Conservation (phyloP, 1,139 yeast species). For the Candida sp. region DNA sequence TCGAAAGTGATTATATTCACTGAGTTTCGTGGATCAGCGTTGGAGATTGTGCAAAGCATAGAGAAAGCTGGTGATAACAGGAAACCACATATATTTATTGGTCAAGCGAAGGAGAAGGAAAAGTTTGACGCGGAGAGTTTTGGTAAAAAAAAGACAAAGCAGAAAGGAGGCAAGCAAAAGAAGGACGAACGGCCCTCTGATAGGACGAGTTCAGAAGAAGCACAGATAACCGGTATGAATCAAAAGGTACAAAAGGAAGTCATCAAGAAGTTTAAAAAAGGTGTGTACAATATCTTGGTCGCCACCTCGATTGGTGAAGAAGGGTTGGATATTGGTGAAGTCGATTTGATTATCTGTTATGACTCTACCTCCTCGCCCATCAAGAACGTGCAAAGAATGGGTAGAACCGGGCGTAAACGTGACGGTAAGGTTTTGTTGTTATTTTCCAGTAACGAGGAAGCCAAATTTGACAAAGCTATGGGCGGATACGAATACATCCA, state of each 20-base stretch:
- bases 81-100: slow-evolving; percentile 88
- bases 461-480: slow-evolving; percentile 84
- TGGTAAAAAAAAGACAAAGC: slow-evolving; percentile 24
- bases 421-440: slow-evolving; percentile 85
- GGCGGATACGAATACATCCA: slow-evolving; percentile 85
- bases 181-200: slow-evolving; percentile 18
- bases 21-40: slow-evolving; percentile 86
- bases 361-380: slow-evolving; percentile 96
- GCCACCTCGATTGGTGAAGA: slow-evolving; percentile 99
- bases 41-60: slow-evolving; percentile 78
- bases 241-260: slow-evolving; percentile 76
- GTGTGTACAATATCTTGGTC: slow-evolving; percentile 76
- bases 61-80: slow-evolving; percentile 43
- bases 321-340: slow-evolving; percentile 98
- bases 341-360: slow-evolving; percentile 89
- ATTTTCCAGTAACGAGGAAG: slow-evolving; percentile 78
- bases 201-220: slow-evolving; percentile 53
- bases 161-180: slow-evolving; percentile 30
- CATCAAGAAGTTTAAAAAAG: slow-evolving; percentile 72
- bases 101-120: slow-evolving; percentile 70
- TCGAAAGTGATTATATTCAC: slow-evolving; percentile 89
- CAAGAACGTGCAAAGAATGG: slow-evolving; percentile 94
- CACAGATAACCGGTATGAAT: slow-evolving; percentile 65
- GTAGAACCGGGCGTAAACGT: slow-evolving; percentile 96
- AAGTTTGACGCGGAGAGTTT: slow-evolving; percentile 54